Percentiles rank a stretch among this genome's conserved stretches.
Evolutionary conservation across 805 yeast species (phyloP).

Genomic region (Yarrowia porcina): DNA sequence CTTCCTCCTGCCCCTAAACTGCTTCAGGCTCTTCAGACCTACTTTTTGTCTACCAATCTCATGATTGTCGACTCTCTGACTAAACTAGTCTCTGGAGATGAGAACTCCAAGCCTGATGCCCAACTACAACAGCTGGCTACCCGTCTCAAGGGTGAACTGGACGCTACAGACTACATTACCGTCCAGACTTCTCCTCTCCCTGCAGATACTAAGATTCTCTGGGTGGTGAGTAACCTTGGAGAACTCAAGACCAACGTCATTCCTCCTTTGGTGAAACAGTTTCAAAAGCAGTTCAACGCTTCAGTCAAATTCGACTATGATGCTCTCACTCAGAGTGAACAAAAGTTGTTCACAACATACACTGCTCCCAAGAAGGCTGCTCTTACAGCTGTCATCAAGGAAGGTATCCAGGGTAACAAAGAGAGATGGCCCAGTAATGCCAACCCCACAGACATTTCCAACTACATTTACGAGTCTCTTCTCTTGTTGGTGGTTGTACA

Average conservation of each 20-base stretch:
- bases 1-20: constrained; percentile 39
- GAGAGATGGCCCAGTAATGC: constrained; percentile 44
- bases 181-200: constrained; percentile 14
- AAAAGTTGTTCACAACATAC: constrained; percentile 53
- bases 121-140: constrained; percentile 8
- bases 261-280: constrained; percentile 49
- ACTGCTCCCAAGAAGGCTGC: constrained; percentile 48
- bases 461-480: constrained; percentile 49
- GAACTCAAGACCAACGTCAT: constrained; percentile 47
- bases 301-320: constrained; percentile 48
- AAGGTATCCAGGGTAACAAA: constrained; percentile 40
- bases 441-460: constrained; percentile 37
- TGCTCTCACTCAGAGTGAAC: constrained; percentile 49
- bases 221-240: constrained; percentile 54
- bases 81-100: neutral
- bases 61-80: constrained; percentile 9
- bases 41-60: constrained; percentile 27
- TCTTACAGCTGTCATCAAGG: constrained; percentile 42
- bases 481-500: constrained; percentile 52
- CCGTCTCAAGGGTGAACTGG: constrained; percentile 2
- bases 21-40: constrained; percentile 37
- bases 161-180: constrained; percentile 1
- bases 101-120: neutral
- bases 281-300: constrained; percentile 41
- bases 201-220: constrained; percentile 49